Percentiles rank a stretch among this genome's conserved stretches.
These are phyloP conservation scores for Lactarius hengduanensis DNA, from an alignment of 768 basidiomycete genomes.

Conservation along the genomic window DNA sequence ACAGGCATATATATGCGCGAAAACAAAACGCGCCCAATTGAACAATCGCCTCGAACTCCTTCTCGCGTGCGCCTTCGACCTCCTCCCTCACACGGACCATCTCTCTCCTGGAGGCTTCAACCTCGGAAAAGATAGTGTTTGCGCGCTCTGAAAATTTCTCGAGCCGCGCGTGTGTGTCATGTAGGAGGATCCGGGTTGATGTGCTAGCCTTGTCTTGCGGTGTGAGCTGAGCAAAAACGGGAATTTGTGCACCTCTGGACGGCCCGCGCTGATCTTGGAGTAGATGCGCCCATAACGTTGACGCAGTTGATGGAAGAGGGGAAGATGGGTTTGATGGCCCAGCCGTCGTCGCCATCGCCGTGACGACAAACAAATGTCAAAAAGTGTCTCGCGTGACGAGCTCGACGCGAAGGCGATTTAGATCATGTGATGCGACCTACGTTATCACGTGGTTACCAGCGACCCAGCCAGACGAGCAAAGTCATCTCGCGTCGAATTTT, in stretches of 20 bases:
- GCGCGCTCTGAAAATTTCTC: slow-evolving; percentile 63
- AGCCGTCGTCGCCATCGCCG: slow-evolving; percentile 13
- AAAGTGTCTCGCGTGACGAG: background rate
- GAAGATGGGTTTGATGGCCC: slow-evolving; percentile 7
- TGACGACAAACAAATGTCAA: background rate
- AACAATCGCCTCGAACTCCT: slow-evolving; percentile 52
- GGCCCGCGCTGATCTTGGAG: slow-evolving; percentile 43
- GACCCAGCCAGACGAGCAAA: background rate
- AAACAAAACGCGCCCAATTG: slow-evolving; percentile 48
- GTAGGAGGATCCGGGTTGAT: slow-evolving; percentile 67
- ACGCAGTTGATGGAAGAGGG: slow-evolving; percentile 29
- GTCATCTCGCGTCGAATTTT: background rate
- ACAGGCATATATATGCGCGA: slow-evolving; percentile 31
- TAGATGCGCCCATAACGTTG: slow-evolving; percentile 53
- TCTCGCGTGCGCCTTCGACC: slow-evolving; percentile 61
- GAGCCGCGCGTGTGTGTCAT: slow-evolving; percentile 70
- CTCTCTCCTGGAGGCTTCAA: slow-evolving; percentile 54
- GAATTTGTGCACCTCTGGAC: slow-evolving; percentile 34
- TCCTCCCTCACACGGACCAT: slow-evolving; percentile 51
- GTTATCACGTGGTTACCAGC: background rate
- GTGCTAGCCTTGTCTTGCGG: slow-evolving; percentile 64
- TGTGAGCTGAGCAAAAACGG: slow-evolving; percentile 43
- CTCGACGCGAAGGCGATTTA: background rate
- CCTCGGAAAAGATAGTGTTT: slow-evolving; percentile 48
- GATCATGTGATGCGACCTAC: background rate